Conservation (phyloP, 352 stramenopile species). For the Globisporangium abappressorium region DNA sequence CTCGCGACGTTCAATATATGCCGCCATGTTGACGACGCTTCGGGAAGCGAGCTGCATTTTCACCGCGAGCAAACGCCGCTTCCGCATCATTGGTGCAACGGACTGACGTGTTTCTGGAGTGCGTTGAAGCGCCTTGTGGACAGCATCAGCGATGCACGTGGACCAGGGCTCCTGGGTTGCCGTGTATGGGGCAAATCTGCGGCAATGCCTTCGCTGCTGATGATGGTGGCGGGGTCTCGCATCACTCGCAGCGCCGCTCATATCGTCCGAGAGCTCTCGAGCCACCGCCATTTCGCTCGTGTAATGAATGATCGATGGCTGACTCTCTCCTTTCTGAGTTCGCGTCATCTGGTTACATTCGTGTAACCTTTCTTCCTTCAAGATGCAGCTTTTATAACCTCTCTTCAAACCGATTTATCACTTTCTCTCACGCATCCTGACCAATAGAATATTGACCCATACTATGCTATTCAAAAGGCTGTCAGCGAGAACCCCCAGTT, state of each 20-base stretch:
- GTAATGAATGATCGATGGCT: not conserved
- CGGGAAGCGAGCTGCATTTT: slow-evolving; percentile 16
- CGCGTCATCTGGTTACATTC: not conserved
- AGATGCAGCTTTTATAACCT: not conserved
- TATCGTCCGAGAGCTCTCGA: not conserved
- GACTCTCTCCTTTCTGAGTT: slow-evolving; percentile 10
- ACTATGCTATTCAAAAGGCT: not conserved
- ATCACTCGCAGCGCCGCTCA: not conserved
- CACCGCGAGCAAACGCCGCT: not conserved
- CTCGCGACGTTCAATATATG: slow-evolving; percentile 10
- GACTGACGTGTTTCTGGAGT: not conserved
- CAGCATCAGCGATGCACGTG: not conserved
- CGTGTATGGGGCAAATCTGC: slow-evolving; percentile 4
- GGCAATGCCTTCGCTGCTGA: not conserved
- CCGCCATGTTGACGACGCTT: slow-evolving; percentile 15
- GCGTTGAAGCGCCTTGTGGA: slow-evolving; percentile 15
- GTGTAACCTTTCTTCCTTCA: not conserved
- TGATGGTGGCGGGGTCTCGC: not conserved
- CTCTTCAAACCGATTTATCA: slow-evolving; percentile 1
- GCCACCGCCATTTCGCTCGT: not conserved
- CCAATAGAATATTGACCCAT: not conserved
- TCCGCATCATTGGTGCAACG: not conserved
- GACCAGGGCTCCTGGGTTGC: not conserved
- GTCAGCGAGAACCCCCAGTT: slow-evolving; percentile 1
- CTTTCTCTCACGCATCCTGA: not conserved